Base-by-base conservation (phyloP, 2,329 filamentous ascomycete species). In the Exophiala calicioides region DNA sequence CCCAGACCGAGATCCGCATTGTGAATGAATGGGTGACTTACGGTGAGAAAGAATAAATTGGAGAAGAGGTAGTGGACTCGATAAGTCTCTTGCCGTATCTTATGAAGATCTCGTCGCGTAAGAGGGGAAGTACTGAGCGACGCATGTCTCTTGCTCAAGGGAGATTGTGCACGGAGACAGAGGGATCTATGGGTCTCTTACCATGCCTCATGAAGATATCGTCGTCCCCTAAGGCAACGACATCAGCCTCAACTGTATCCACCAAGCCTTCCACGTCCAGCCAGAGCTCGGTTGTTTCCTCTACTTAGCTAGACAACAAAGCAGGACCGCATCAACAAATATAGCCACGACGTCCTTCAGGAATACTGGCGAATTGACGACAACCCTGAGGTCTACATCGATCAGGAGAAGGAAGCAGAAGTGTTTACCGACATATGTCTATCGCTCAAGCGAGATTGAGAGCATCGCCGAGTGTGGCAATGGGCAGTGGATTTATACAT, bases 21-120 rank as follows among this genome's bases (percentile, higher is more conserved):
- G 7, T 27, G 24, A 27, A 27, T 27, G 24, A 27, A 27, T 27
- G 24, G n/a, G 29, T 31, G 29, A 31, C 29, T 31, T 31, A 31
- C 29, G 29, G 29, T 31, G 5, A n/a, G 29, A 31, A n/a, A 5
- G 29, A 31, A 31, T n/a, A 15, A n/a, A 15, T 12, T n/a, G 12
- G 29, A 5, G 29, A 31, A 31, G 4, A 31, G 12, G 16, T 15
- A 31, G 5, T n/a, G 12, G 29, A 15, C 29, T 5, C 29, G 12
- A 31, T 31, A 15, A 15, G 5, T 27, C 24, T 27, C 24, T 27
- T 27, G 24, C n/a, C 7, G 29, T 31, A 15, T 31, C 29, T 31
- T 31, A 31, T 31, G 12, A 31, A n/a, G 29, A 31, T 15, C 29
- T 31, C 12, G 29, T 31, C 12, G 29, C 5, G 29, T 5, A 31